Base-by-base conservation (phyloP, 345 rosid genomes). In the Moricandia moricandioides region DNA sequence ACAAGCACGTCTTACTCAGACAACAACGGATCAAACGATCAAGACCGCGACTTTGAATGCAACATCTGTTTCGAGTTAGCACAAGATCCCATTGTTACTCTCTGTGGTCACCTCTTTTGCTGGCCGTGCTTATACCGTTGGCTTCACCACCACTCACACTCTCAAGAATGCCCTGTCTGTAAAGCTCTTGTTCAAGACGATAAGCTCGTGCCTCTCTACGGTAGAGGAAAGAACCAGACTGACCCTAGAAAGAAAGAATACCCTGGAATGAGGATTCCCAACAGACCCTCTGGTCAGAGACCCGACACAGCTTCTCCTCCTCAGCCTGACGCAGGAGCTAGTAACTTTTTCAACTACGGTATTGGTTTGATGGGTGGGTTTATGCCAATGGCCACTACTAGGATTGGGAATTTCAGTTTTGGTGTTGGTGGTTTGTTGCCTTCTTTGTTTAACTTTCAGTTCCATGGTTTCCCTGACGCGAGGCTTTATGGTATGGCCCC, bases 121-220 rank as follows among this genome's bases (percentile, higher is more conserved):
- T 95, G 97, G 98, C 97, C 99, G 21, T 95, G 98, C 37, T 78
- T 95, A 2, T 92, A 89, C 76, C 83, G 88, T 47, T 95, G 99
- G 98, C 82, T 92, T 26, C 85, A 82, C 72, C 89, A 89, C 57
- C 99, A 95, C 62, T 95, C 98, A 0, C 89, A 87, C 39, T 89
- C 83, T 24, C 99, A 92, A 5, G 99, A 92, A 74, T 95, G 98
- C 34, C 98, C 97, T 0, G 91, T 95, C 29, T 95, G 98, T 82
- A 95, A 92, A 86, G 98, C 99, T 9, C 72, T 92, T 2, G 84
- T 92, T 7, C 84, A 90, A 78, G 99, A 95, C 77, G 98, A 88
- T 16, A 95, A 91, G 70, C 83, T 95, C 30, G 94, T 95, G 10
- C 99, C 99, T 30, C 92, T 95, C 12, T 92, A 95, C 8, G 96